Evolutionary conservation across 805 yeast genomes (phyloP).

Genomic region (Cyberlindnera euphorbiiphila): DNA sequence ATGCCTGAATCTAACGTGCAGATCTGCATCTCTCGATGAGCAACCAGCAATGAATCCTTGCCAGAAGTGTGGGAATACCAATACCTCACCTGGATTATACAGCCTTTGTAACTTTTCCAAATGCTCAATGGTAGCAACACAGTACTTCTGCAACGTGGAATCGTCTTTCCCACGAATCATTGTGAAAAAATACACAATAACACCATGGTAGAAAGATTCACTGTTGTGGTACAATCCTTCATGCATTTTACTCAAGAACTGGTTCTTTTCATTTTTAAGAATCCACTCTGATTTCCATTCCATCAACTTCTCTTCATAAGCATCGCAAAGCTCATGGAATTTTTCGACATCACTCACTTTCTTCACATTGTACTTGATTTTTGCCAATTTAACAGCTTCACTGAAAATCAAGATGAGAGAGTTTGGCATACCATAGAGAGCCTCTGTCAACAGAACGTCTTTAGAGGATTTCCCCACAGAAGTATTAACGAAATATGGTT

Average conservation of each 20-base stretch:
- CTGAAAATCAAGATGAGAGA: slow-evolving; percentile 70
- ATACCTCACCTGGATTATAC: slow-evolving; percentile 45
- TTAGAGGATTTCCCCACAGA: slow-evolving; percentile 35
- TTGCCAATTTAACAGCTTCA: slow-evolving; percentile 62
- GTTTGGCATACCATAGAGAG: slow-evolving; percentile 80
- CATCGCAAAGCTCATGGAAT: slow-evolving; percentile 19
- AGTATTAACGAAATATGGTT: slow-evolving; percentile 39
- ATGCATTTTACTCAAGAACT: slow-evolving; percentile 36
- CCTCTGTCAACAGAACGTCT: slow-evolving; percentile 67
- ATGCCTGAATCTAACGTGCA: slow-evolving; percentile 62
- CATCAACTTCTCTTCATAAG: slow-evolving; percentile 47
- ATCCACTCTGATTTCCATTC: slow-evolving; percentile 79
- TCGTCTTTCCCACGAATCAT: slow-evolving; percentile 56
- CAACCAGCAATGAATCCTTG: slow-evolving; percentile 88
- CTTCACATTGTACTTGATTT: slow-evolving; percentile 51
- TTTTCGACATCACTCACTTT: slow-evolving; percentile 18
- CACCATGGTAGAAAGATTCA: slow-evolving; percentile 69
- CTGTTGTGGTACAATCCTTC: slow-evolving; percentile 79
- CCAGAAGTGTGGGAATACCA: slow-evolving; percentile 78
- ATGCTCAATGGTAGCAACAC: slow-evolving; percentile 57
- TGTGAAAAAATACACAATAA: slow-evolving; percentile 67
- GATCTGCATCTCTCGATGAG: slow-evolving; percentile 54
- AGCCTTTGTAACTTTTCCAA: slow-evolving; percentile 58
- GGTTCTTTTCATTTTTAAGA: slow-evolving; percentile 35
- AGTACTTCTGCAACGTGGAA: slow-evolving; percentile 55